Evolutionary conservation across 1,284 basidiomycete species (phyloP), one percentile per base, ranked within the genome.

Genomic region (Ceratobasidium sp.): DNA sequence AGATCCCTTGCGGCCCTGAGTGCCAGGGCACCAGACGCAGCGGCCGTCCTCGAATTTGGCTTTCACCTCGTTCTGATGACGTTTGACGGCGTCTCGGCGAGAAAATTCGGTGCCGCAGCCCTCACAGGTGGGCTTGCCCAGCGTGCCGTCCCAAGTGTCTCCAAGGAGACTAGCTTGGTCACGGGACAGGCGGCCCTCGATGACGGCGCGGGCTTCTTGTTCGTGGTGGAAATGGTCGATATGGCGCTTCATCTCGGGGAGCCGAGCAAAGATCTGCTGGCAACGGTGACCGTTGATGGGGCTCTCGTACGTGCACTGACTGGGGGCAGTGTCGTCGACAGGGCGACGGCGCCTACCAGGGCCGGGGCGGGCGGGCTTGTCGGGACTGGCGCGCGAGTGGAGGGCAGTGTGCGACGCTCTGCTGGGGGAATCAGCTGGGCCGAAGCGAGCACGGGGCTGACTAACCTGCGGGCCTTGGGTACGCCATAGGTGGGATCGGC

Each of bases 1-100:
- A 29, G 62, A 67, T 13, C 62, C 62, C 47, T 67, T 67, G 62
- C 62, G 62, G 35, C 62, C 62, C 40, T 67, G 62, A n/a, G 62
- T 67, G 25, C 62, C 62, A 12, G 62, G 62, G 38, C 62, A 67
- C 62, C 62, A 67, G 31, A 67, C 62, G 40, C 62, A 67, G 62
- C 62, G 62, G 3, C 62, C 62, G 17, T 67, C 25, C 50, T 67
- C 62, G 29, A 67, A 67, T 5, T 22, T 38, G 13, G 62, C 62
- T 27, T 67, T 67, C 50, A 67, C 62, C 62, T 67, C 62, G 52
- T 67, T 67, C 62, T 67, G 62, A 49, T 67, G 62, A 22, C 62
- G 49, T 40, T 67, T 67, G 25, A 67, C 62, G 27, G 62, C 62
- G 52, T 67, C 62, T n/a, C 62, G 62, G 50, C 62, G 62, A 29